Percentiles rank a stretch among this genome's conserved stretches.
Evolutionary conservation across 176 grass and related monocot genomes (phyloP).

Genomic region (Canna indica): DNA sequence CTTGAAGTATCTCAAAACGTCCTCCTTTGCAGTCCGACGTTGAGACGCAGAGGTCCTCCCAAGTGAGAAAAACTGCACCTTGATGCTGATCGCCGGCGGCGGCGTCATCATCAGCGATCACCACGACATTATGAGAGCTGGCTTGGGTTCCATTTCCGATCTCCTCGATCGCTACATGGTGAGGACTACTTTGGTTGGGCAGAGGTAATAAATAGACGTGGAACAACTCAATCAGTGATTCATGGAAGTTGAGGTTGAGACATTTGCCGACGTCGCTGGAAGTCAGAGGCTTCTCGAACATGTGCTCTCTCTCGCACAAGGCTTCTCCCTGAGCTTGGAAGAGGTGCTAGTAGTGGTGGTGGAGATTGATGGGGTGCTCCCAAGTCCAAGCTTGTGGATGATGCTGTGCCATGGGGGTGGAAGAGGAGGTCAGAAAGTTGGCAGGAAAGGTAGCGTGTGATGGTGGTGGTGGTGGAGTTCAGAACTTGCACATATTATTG

Average conservation of each 20-base stretch:
- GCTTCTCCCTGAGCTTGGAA: neutral
- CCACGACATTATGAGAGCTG: neutral
- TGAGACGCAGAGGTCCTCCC: constrained; percentile 34
- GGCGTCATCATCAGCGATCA: neutral
- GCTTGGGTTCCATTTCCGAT: neutral
- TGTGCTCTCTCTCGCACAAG: constrained; percentile 29
- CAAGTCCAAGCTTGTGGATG: constrained; percentile 9
- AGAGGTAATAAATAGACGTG: too few species aligned
- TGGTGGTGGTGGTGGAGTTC: constrained; percentile 1
- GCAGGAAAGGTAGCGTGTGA: neutral
- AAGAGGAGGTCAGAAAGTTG: neutral
- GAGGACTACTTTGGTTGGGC: too few species aligned
- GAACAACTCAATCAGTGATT: too few species aligned
- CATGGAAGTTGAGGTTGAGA: too few species aligned
- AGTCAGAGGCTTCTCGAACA: constrained; percentile 69
- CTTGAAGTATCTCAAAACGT: constrained; percentile 19
- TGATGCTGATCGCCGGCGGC: neutral
- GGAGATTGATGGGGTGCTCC: neutral
- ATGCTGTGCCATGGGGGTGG: neutral
- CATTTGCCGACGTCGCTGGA: constrained; percentile 66
- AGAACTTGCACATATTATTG: constrained; percentile 11
- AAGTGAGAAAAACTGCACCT: constrained; percentile 31
- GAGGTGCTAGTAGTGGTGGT: constrained; percentile 5
- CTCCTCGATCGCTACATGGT: neutral
- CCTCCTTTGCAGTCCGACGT: constrained; percentile 11